Base-by-base conservation (phyloP, 495 filamentous ascomycete genomes). In the Penicillium angulare region DNA sequence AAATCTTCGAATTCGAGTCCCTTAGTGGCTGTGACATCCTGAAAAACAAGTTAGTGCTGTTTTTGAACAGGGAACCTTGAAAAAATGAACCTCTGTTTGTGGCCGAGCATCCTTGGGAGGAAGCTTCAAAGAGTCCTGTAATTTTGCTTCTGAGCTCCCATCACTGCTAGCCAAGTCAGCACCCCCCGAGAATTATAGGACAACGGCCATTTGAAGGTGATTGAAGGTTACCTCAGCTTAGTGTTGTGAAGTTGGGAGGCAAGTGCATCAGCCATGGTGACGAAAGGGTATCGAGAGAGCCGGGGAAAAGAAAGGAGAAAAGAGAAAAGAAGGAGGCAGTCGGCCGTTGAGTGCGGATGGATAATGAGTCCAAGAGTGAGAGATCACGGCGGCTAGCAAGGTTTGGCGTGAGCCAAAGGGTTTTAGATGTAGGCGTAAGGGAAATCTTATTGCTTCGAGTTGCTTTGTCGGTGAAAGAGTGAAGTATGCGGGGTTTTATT, bases 1-100 rank as follows among this genome's bases (percentile, higher is more conserved):
- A 99, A 96, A 50, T 99, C 92, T 64, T 97, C 93, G 56, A 96
- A 99, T 50, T 97, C 93, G 50, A 97, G 78, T 45, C 93, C 93
- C 75, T 96, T 99, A 3, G 92, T 97, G 48, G 87, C 88, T 36
- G 92, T 97, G 34, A 99, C 93, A 84, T 99, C 93, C 89, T 96
- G 55, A 22, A 55, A 50, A 49, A 59, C 13, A 49, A 48, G 48
- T 64, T 22, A 71, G 63, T 40, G 10, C 15, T 16, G 38, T 33
- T 44, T 18, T 20, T 18, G 24, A 47, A 7, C 3, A 18, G 21
- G 35, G 21, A 35, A 50, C n/a, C n/a, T n/a, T n/a, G 31, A 45
- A 24, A 31, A 24, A 52, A 73, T 76, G 36, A 69, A 96, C 91
- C 82, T 97, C 95, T 24, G 93, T 98, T 68, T 97, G 95, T 53